Evolutionary conservation across 768 basidiomycete genomes (phyloP).

Genomic region (Suillus paluster): DNA sequence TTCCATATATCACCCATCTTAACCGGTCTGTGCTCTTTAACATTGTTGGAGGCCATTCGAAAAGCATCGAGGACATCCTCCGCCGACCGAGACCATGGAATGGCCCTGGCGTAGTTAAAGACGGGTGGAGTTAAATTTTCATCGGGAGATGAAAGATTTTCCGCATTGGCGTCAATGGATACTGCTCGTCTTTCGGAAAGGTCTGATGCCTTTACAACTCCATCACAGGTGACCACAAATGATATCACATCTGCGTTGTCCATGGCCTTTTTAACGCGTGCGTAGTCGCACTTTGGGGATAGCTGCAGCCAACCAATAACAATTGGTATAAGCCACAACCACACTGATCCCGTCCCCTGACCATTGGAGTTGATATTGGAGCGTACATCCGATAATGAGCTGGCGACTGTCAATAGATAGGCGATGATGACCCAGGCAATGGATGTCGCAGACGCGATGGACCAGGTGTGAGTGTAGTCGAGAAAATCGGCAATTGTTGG

Average conservation of each 20-base stretch:
- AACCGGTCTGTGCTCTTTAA: conserved; percentile 14
- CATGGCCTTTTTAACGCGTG: conserved; percentile 34
- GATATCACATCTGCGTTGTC: conserved; percentile 32
- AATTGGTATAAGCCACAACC: conserved; percentile 49
- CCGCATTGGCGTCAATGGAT: neutral
- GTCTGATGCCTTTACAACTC: neutral
- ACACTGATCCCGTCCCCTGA: conserved; percentile 43
- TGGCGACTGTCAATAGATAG: conserved; percentile 44
- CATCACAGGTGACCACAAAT: conserved; percentile 25
- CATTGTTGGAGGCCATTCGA: conserved; percentile 14
- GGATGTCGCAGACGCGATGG: conserved; percentile 42
- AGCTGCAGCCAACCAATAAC: conserved; percentile 46
- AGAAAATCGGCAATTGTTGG: conserved; percentile 34
- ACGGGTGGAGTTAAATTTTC: conserved; percentile 28
- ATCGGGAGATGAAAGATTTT: conserved; percentile 23
- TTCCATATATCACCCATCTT: conserved; percentile 3
- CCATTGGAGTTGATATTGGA: conserved; percentile 37
- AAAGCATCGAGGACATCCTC: conserved; percentile 4
- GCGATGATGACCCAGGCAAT: conserved; percentile 51
- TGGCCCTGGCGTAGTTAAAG: conserved; percentile 27
- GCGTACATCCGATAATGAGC: conserved; percentile 23
- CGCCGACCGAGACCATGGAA: conserved; percentile 24
- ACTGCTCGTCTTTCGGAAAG: conserved; percentile 4
- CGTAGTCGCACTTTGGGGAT: conserved; percentile 43
- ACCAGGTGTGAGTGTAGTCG: conserved; percentile 45